These are phyloP conservation scores for Hypsizygus marmoreus DNA, from an alignment of 768 basidiomycete genomes.

Conservation along the genomic window DNA sequence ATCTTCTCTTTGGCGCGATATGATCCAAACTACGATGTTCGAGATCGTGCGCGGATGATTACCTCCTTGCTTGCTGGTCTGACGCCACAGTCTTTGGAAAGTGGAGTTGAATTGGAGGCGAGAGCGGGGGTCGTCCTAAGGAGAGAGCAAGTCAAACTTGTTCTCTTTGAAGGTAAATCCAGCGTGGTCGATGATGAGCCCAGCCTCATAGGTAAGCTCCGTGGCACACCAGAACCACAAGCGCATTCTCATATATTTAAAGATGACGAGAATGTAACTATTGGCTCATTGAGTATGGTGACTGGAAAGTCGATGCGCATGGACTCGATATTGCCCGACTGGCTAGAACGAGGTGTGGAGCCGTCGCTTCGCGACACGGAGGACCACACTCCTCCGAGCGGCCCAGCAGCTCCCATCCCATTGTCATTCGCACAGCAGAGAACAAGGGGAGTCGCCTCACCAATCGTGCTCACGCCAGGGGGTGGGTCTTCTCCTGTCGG, in stretches of 20 bases:
- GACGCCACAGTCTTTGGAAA: conserved; percentile 28
- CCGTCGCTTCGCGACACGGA: conserved; percentile 69
- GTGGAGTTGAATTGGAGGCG: conserved; percentile 43
- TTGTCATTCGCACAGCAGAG: conserved; percentile 36
- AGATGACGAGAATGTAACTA: conserved; percentile 39
- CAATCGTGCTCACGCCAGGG: conserved; percentile 61
- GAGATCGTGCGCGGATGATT: conserved; percentile 87
- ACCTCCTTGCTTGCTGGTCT: conserved; percentile 65
- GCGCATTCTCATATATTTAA: conserved; percentile 25
- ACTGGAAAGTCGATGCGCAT: conserved; percentile 54
- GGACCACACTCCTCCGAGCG: conserved; percentile 52
- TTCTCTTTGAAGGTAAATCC: conserved; percentile 78
- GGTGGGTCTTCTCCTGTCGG: conserved; percentile 46
- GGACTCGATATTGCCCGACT: conserved; percentile 70
- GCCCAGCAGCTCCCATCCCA: conserved; percentile 37
- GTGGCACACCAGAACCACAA: too few relatives aligned
- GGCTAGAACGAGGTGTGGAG: conserved; percentile 87
- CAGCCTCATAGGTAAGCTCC: conserved; percentile 32
- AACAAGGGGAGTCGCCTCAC: conserved; percentile 35
- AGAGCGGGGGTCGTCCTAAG: conserved; percentile 76
- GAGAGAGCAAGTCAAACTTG: conserved; percentile 77
- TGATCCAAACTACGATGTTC: conserved; percentile 85
- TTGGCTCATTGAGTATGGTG: conserved; percentile 72
- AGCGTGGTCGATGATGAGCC: conserved; percentile 43
- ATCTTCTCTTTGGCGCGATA: conserved; percentile 85